These are phyloP conservation scores for Podila verticillata DNA, from an alignment of 192 early-diverging fungal species.

Conservation along the genomic window DNA sequence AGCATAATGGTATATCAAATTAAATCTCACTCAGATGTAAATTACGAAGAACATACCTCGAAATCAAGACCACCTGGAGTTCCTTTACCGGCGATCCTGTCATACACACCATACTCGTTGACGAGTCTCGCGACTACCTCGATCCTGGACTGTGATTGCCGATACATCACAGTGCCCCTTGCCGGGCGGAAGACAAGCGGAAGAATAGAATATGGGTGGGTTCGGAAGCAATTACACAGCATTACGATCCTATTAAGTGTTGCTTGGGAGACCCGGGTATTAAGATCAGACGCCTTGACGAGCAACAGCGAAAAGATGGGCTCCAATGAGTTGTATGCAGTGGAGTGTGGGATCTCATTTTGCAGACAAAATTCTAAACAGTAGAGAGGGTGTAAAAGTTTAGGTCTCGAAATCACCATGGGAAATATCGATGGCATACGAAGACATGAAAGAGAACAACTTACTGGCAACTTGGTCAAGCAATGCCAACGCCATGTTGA, in stretches of 20 bases:
- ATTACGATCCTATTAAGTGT: conserved; percentile 57
- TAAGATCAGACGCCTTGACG: conserved; percentile 64
- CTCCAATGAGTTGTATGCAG: conserved; percentile 61
- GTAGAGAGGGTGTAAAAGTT: background rate
- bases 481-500: conserved; percentile 54
- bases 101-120: conserved; percentile 58
- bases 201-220: conserved; percentile 58
- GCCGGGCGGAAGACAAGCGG: conserved; percentile 62
- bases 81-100: conserved; percentile 36
- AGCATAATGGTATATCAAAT: background rate
- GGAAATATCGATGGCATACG: background rate
- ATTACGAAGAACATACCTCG: conserved; percentile 38
- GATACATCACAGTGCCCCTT: conserved; percentile 50
- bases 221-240: conserved; percentile 62
- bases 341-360: conserved; percentile 54
- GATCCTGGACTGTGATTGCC: conserved; percentile 64
- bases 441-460: background rate
- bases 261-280: conserved; percentile 61
- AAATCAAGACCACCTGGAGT: conserved; percentile 55
- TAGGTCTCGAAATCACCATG: no score
- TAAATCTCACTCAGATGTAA: background rate
- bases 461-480: conserved; percentile 57
- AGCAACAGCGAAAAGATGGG: conserved; percentile 58
- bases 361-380: conserved; percentile 59
- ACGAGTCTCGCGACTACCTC: conserved; percentile 59